Evolutionary conservation across 2,329 filamentous ascomycete species (phyloP), one percentile per base, ranked within the genome.

Genomic region (Amylocarpus encephaloides): DNA sequence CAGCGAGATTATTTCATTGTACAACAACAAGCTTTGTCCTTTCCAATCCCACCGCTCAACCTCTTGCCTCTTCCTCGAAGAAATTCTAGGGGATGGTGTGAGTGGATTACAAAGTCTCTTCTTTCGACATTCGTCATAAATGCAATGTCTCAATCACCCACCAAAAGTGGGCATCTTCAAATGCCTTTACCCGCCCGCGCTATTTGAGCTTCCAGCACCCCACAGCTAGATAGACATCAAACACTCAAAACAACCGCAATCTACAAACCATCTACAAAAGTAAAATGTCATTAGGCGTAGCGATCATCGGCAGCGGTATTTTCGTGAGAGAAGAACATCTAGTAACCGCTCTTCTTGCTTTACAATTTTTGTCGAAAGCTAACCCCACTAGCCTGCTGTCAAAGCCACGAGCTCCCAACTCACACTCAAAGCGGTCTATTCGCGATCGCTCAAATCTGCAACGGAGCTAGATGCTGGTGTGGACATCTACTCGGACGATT

Each of bases 241-340:
- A 26, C 22, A 26, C 22, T 26, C 22, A 26, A 26, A 26, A 4
- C 7, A 26, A 4, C 22, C 7, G 22, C 22, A 26, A 26, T 4
- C 7, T 7, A 4, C 7, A 7, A 26, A 7, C 4, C 4, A 7
- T 7, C 7, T 7, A 26, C 22, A 10, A 5, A n/a, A 42, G 40
- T 45, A 61, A 55, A 38, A 66, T 66, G 64, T 54, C 70, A 22
- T 67, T 77, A 45, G 76, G 77, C 52, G 70, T 84, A 38, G 82
- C 82, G 40, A 72, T 85, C 49, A 74, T 85, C 47, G 82, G 81
- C 34, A 76, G 77, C 54, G 81, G 80, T 60, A 79, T 84, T 59
- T 83, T 83, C 59, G 77, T 76, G 57, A 75, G 74, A 59, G 74
- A 77, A 62, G 69, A 80, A 55, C 80, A 82, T 58, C 68, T 82